Percentiles rank a stretch among this genome's conserved stretches.
phyloP scores from a whole-genome alignment of 2,329 filamentous ascomycete species.

The Aulographum hederae region DNA sequence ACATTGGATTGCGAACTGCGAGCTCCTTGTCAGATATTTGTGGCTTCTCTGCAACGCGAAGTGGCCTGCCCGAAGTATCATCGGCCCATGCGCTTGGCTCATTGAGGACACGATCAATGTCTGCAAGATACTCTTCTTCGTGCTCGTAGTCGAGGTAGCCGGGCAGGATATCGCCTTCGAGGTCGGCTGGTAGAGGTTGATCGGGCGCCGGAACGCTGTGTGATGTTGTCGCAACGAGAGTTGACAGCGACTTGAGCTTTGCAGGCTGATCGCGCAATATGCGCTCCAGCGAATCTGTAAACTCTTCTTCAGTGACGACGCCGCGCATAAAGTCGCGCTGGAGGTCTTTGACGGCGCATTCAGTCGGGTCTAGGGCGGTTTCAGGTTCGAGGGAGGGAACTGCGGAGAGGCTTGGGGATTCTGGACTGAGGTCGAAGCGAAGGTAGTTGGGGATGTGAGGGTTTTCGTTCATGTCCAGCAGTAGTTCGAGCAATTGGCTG shows the following conservation, averaged over 20 bases:
- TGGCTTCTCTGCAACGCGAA: constrained; percentile 11
- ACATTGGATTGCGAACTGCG: constrained; percentile 63
- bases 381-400: constrained; percentile 11
- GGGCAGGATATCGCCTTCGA: constrained; percentile 38
- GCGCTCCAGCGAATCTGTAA: no score
- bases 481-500: constrained; percentile 74
- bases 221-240: not conserved
- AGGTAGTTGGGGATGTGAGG: constrained; percentile 57
- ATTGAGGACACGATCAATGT: constrained; percentile 35
- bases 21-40: constrained; percentile 26
- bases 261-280: no score
- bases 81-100: constrained; percentile 21
- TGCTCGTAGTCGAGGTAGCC: constrained; percentile 52
- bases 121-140: constrained; percentile 54
- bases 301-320: no score
- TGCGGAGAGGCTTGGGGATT: constrained; percentile 9
- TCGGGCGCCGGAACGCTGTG: not conserved
- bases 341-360: no score
- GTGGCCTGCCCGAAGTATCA: constrained; percentile 18
- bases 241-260: not conserved
- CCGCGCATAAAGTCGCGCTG: no score
- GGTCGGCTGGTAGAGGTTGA: constrained; percentile 13
- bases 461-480: constrained; percentile 77
- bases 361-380: no score
- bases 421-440: constrained; percentile 46